phyloP scores from a whole-genome alignment of 1,284 basidiomycete species.

The Irpex lacteus region DNA sequence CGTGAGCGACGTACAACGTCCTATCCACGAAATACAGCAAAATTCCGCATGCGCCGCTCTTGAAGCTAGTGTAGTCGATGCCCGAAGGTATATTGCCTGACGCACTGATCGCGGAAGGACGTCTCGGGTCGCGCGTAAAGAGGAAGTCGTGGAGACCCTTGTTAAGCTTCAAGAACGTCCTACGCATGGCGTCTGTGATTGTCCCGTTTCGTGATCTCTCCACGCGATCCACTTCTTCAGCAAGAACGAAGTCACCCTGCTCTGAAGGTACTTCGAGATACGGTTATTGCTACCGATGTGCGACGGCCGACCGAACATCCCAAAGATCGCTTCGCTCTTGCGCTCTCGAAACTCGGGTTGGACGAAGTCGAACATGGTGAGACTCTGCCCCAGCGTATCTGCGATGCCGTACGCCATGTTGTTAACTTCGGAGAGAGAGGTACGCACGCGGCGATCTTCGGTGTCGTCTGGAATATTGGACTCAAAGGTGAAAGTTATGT shows the following conservation, averaged over 20 bases:
- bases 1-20: slow-evolving; percentile 89
- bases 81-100: slow-evolving; percentile 30
- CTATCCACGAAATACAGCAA: slow-evolving; percentile 84
- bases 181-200: slow-evolving; percentile 74
- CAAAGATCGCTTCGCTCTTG: slow-evolving; percentile 88
- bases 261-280: slow-evolving; percentile 79
- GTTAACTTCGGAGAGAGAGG: slow-evolving; percentile 88
- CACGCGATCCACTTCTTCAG: slow-evolving; percentile 54
- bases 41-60: slow-evolving; percentile 84
- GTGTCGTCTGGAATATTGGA: slow-evolving; percentile 87
- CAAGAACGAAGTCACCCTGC: slow-evolving; percentile 70
- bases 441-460: slow-evolving; percentile 90
- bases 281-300: slow-evolving; percentile 63
- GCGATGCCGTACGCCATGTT: slow-evolving; percentile 97
- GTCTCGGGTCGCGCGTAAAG: slow-evolving; percentile 48
- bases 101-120: slow-evolving; percentile 67
- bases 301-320: slow-evolving; percentile 86
- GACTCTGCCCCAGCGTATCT: slow-evolving; percentile 82
- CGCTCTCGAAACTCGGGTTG: slow-evolving; percentile 83
- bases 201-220: slow-evolving; percentile 49
- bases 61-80: slow-evolving; percentile 45
- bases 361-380: slow-evolving; percentile 93
- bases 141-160: slow-evolving; percentile 71
- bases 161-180: slow-evolving; percentile 86
- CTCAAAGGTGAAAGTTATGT: slow-evolving; percentile 86